Conservation (phyloP, 2,329 filamentous ascomycete genomes). For the Verruconis gallopava region DNA sequence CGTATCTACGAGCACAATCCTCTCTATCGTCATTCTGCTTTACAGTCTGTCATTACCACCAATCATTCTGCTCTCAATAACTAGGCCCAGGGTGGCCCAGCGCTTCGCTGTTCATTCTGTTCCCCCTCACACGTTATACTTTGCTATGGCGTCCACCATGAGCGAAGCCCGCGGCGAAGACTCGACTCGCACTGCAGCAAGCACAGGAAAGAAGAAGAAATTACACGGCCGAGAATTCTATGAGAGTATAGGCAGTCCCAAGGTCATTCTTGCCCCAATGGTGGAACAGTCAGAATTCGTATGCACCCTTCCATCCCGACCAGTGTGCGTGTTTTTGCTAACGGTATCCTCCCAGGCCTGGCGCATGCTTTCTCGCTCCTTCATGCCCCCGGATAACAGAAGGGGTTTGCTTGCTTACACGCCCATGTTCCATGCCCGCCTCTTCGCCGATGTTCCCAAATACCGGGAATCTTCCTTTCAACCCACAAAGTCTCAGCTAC, state of each 20-base stretch:
- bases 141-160: too few relatives aligned
- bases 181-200: too few relatives aligned
- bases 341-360: slow-evolving; percentile 62
- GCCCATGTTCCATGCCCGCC: slow-evolving; percentile 88
- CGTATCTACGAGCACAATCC: too few relatives aligned
- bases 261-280: slow-evolving; percentile 88
- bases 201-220: slow-evolving; percentile 42
- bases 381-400: slow-evolving; percentile 50
- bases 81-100: too few relatives aligned
- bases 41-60: too few relatives aligned
- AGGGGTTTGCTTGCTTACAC: slow-evolving; percentile 71
- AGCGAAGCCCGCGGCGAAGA: too few relatives aligned
- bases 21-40: too few relatives aligned
- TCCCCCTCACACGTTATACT: too few relatives aligned
- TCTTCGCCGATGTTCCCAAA: slow-evolving; percentile 64
- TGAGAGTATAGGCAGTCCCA: slow-evolving; percentile 84
- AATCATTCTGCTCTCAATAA: too few relatives aligned
- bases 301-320: slow-evolving; percentile 12
- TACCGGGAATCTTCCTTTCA: slow-evolving; percentile 78
- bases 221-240: slow-evolving; percentile 83
- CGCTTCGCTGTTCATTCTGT: too few relatives aligned
- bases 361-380: slow-evolving; percentile 91
- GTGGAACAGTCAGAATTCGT: slow-evolving; percentile 98
- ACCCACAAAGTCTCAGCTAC: slow-evolving; percentile 34
- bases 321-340: too few relatives aligned